These are phyloP conservation scores for Monosporozyma unispora DNA, from an alignment of 805 yeast genomes.

Conservation along the genomic window DNA sequence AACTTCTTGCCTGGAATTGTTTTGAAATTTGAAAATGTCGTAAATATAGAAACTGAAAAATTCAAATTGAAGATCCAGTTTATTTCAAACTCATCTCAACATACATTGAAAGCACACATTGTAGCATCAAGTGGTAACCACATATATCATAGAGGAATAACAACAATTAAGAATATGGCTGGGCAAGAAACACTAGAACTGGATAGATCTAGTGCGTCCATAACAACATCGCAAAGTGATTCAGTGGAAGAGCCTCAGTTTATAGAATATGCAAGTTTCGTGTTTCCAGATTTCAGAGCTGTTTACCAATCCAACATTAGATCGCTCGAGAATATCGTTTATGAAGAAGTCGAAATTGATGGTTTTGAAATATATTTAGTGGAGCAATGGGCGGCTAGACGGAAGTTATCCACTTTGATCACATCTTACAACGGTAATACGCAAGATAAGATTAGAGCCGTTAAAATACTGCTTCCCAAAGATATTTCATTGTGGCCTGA, in stretches of 20 bases:
- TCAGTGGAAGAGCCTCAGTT: background rate
- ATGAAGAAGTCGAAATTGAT: constrained; percentile 39
- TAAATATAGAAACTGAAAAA: background rate
- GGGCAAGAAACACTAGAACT: background rate
- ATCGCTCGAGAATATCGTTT: constrained; percentile 32
- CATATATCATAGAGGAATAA: background rate
- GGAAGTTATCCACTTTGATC: constrained; percentile 58
- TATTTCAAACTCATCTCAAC: background rate
- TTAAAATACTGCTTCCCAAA: constrained; percentile 43
- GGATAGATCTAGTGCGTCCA: background rate
- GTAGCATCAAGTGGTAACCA: background rate
- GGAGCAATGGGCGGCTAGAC: constrained; percentile 85
- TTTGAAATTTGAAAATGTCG: background rate
- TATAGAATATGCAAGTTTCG: constrained; percentile 16
- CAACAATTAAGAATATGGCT: background rate
- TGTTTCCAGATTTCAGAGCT: constrained; percentile 53
- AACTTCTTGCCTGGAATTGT: background rate
- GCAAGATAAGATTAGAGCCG: constrained; percentile 53
- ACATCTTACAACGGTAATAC: constrained; percentile 81
- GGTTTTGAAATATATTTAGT: constrained; percentile 90
- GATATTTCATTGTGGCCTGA: constrained; percentile 30
- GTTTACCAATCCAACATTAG: constrained; percentile 38
- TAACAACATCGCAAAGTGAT: background rate
- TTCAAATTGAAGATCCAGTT: background rate
- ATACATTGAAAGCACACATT: background rate